Percentiles rank a stretch among this genome's conserved stretches.
These are phyloP conservation scores for Cyclotella cryptica DNA, from an alignment of 108 stramenopile genomes.

Conservation along the genomic window DNA sequence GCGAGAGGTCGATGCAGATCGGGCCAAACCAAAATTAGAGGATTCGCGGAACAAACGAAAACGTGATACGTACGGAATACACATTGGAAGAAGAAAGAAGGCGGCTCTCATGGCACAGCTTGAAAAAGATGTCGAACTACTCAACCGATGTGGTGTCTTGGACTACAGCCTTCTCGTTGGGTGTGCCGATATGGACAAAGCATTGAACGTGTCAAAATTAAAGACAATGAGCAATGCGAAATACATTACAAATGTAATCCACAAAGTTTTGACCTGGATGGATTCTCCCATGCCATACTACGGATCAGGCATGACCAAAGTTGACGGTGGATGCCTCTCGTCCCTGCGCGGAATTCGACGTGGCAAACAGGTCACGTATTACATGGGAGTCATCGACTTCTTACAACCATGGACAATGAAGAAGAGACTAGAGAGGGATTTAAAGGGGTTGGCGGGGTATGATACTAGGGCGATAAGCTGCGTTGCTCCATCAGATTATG, in stretches of 20 bases:
- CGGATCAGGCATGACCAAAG: conserved; percentile 73
- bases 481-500: conserved; percentile 79
- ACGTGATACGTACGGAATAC: conserved; percentile 53
- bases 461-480: conserved; percentile 80
- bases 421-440: conserved; percentile 71
- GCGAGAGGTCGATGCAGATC: conserved; percentile 63
- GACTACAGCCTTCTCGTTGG: conserved; percentile 92
- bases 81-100: conserved; percentile 70
- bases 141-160: conserved; percentile 77
- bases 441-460: conserved; percentile 78
- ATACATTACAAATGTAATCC: conserved; percentile 8
- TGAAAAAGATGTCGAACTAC: conserved; percentile 78
- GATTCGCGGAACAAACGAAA: neutral
- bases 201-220: neutral
- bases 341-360: conserved; percentile 64
- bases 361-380: conserved; percentile 70
- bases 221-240: neutral
- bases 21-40: neutral
- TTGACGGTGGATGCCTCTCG: conserved; percentile 76
- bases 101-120: conserved; percentile 77
- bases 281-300: conserved; percentile 73
- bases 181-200: conserved; percentile 62
- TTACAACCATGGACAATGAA: conserved; percentile 84
- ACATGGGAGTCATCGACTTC: conserved; percentile 92
- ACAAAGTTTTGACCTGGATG: conserved; percentile 37